Base-by-base conservation (phyloP, 805 yeast species). In the Lipomyces starkeyi region DNA sequence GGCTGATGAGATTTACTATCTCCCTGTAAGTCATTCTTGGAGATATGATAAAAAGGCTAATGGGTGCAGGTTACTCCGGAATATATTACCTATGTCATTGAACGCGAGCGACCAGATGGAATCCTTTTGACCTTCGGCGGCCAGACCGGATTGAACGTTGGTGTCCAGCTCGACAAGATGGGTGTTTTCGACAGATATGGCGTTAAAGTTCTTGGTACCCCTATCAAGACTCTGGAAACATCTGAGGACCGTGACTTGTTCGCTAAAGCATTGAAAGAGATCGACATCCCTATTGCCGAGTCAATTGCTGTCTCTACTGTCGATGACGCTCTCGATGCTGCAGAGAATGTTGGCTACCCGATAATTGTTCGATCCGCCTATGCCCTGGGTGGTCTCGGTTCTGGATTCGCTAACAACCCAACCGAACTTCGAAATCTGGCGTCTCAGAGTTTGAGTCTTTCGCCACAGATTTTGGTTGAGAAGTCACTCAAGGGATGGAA, bases 241-340 rank as follows among this genome's bases (percentile, higher is more conserved):
- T 91, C 98, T 20, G 99, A 95, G 81, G 99, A 95, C 81, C 91
- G 99, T 83, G 99, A 95, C 70, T 83, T 95, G 75, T 95, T 95
- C 76, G 94, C 98, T 43, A 89, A 90, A 80, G 98, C 99, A 49
- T 84, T 95, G 80, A 92, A 93, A 75, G 97, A 95, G 81, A 95
- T 95, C 75, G 83, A 93, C 76, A 94, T 94, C 76, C 98, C 98
- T 68, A 93, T 91, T 79, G 99, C 99, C 60, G 96, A 91, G 81
- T 93, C 98, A 17, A 87, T 93, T 77, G 98, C 99, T 64, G 98
- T 94, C 70, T 94, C 90, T 62, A 91, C 90, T 61, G 91, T 95
- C 56, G 97, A 94, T 72, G 97, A 91, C 75, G 97, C 99, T 32
- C 83, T 95, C 70, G 82, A 80, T n/a, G 98, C 99, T 63, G 99